Evolutionary conservation across 2,329 filamentous ascomycete species (phyloP).

Genomic region (Amauroascus verrucosus): DNA sequence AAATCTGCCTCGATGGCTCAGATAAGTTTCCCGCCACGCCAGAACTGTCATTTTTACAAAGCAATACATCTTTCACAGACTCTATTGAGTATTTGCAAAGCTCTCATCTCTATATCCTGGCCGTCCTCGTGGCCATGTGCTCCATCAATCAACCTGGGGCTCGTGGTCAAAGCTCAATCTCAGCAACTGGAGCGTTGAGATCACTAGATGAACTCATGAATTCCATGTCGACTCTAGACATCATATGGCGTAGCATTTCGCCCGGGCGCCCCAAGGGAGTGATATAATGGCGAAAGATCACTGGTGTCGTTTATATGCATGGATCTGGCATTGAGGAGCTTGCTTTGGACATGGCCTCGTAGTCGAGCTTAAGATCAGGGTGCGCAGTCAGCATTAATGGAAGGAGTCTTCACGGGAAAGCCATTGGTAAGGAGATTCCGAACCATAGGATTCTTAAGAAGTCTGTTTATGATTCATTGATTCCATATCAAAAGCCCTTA

Average conservation of each 20-base stretch:
- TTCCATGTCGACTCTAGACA: background rate
- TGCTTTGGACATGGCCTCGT: slow-evolving; percentile 9
- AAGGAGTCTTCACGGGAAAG: slow-evolving; percentile 11
- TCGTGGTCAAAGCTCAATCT: background rate
- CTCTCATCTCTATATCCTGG: background rate
- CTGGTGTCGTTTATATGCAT: slow-evolving; percentile 3
- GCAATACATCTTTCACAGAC: background rate
- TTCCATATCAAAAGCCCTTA: background rate
- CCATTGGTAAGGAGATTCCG: background rate
- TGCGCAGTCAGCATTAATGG: slow-evolving; percentile 5
- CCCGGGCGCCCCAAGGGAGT: background rate
- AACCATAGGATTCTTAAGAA: background rate
- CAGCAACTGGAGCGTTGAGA: too few relatives aligned
- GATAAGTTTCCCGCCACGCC: background rate
- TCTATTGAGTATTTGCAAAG: background rate
- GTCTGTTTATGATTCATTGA: background rate
- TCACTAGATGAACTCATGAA: too few relatives aligned
- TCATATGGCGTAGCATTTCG: background rate
- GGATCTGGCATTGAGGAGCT: slow-evolving; percentile 8
- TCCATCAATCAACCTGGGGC: background rate
- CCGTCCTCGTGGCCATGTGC: too few relatives aligned
- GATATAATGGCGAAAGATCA: slow-evolving; percentile 2
- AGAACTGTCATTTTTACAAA: background rate
- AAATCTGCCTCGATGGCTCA: background rate
- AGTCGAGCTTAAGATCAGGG: slow-evolving; percentile 5